phyloP scores from a whole-genome alignment of 2,329 filamentous ascomycete species.

The Paramyrothecium roridum region DNA sequence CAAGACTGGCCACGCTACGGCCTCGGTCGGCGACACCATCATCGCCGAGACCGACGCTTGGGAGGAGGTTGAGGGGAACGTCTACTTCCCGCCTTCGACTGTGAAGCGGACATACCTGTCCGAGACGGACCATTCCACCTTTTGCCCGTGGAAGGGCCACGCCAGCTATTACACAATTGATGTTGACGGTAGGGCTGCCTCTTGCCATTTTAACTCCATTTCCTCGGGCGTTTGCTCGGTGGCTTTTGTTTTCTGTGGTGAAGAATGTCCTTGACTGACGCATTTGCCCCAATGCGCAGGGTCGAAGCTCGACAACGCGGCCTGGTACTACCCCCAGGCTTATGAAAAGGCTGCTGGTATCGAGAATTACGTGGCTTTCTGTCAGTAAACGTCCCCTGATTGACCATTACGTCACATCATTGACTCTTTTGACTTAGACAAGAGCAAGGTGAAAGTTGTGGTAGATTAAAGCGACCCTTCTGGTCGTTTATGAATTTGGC shows the following conservation, averaged over 20 bases:
- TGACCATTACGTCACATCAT: not conserved
- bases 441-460: constrained; percentile 25
- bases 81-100: constrained; percentile 49
- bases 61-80: constrained; percentile 55
- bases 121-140: constrained; percentile 41
- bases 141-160: constrained; percentile 55
- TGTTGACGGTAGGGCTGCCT: constrained; percentile 32
- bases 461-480: constrained; percentile 5
- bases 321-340: constrained; percentile 56
- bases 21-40: constrained; percentile 43
- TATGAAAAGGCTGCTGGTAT: constrained; percentile 46
- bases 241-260: too few relatives aligned
- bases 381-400: constrained; percentile 31
- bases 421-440: constrained; percentile 20
- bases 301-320: constrained; percentile 46
- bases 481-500: too few relatives aligned
- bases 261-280: too few relatives aligned
- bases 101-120: constrained; percentile 42
- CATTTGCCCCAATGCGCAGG: constrained; percentile 22
- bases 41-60: constrained; percentile 49
- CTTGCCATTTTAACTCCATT: too few relatives aligned
- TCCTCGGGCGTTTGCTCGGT: too few relatives aligned
- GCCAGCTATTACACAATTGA: constrained; percentile 55
- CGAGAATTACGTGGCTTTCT: constrained; percentile 56
- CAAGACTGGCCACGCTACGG: constrained; percentile 31